Base-by-base conservation (phyloP, 1,139 yeast genomes). In the Candida labiduridarum region DNA sequence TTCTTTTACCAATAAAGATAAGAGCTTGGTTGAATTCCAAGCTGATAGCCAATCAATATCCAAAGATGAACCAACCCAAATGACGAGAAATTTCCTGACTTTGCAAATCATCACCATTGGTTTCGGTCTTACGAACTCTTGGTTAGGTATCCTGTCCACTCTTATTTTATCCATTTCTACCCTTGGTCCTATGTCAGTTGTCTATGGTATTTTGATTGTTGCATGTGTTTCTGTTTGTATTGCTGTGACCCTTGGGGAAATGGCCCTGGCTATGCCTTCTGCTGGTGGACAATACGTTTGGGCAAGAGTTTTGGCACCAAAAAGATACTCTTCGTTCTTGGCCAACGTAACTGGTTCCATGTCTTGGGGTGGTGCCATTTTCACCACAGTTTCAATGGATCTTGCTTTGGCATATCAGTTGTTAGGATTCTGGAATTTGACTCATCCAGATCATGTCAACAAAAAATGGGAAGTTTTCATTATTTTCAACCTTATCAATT, bases 181-280 rank as follows among this genome's bases (percentile, higher is more conserved):
- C 27, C 88, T 88, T 56, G 90, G 90, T 30, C 89, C 90, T 10
- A 69, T 84, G 72, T 67, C 83, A 69, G 80, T 84, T 55, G 80
- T 84, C 14, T 85, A 84, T 59, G 90, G 90, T 59, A 84, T 84
- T 57, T 68, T 85, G 29, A 84, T 85, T 56, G 76, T 85, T 51
- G 83, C 89, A 0, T 66, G 66, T 51, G 62, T 74, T 34, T 73
- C 79, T 2, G 66, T 66, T 55, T 68, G 74, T 59, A 65, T 75
- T 50, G 80, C 74, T 19, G 63, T 71, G 16, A 69, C 74, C 4
- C 65, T 72, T 54, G 70, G 82, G 14, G 86, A 82, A 55, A 66
- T 82, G 60, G 74, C 82, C 1, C 71, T 78, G 45, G 78, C 83
- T 36, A 77, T 78, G 59, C 86, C 86, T 1, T 67, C 70, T 49